Percentiles rank a stretch among this genome's conserved stretches.
phyloP scores from a whole-genome alignment of 2,329 filamentous ascomycete species.

The Diaporthe destruens region DNA sequence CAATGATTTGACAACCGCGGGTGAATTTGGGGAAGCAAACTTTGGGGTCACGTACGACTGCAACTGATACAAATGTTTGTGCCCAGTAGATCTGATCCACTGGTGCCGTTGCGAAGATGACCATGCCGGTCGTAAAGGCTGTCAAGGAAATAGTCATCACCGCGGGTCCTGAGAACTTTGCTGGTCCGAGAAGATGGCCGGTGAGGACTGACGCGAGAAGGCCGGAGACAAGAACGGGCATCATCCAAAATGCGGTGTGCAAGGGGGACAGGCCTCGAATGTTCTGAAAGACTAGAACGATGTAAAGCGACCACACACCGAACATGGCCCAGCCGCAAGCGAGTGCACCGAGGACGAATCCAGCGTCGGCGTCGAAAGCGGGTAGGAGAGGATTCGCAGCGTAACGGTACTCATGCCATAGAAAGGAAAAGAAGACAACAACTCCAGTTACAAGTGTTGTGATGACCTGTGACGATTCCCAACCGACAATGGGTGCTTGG shows the following conservation, averaged over 20 bases:
- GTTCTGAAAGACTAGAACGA: conserved; percentile 62
- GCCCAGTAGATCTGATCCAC: conserved; percentile 65
- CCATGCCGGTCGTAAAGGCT: conserved; percentile 46
- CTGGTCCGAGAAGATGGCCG: conserved; percentile 49
- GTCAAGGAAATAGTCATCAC: conserved; percentile 46
- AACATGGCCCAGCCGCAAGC: conserved; percentile 68
- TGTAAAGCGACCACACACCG: conserved; percentile 66
- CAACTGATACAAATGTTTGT: conserved; percentile 61
- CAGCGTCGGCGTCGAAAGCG: conserved; percentile 60
- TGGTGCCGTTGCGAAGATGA: conserved; percentile 51
- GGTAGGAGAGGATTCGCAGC: conserved; percentile 69
- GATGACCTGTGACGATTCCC: conserved; percentile 64
- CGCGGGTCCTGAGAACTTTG: conserved; percentile 45
- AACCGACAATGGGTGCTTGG: conserved; percentile 66
- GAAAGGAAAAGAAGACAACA: conserved; percentile 62
- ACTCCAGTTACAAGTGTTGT: conserved; percentile 64
- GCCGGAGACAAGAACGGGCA: conserved; percentile 47
- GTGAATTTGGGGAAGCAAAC: not conserved
- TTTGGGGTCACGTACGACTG: conserved; percentile 49
- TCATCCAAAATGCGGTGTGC: conserved; percentile 50
- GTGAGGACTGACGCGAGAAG: conserved; percentile 51
- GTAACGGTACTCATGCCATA: conserved; percentile 61
- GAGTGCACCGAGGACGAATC: conserved; percentile 68
- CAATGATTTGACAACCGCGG: not conserved
- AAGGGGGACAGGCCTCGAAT: conserved; percentile 49